phyloP scores from a whole-genome alignment of 2,329 filamentous ascomycete genomes.

The Ophiostoma pallidulum region DNA sequence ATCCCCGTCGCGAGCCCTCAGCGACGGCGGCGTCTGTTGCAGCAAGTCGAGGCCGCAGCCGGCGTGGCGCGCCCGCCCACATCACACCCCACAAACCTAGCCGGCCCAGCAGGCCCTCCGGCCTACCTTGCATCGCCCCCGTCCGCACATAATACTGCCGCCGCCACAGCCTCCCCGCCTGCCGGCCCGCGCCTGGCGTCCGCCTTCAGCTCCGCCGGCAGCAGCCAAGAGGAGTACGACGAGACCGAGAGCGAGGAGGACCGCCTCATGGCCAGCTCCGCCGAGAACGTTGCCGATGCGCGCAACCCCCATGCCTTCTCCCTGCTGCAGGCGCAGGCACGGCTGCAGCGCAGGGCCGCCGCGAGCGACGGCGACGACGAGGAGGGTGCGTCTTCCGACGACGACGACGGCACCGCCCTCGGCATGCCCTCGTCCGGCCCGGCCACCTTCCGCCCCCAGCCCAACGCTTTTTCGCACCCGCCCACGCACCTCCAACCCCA shows the following conservation, averaged over 20 bases:
- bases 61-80: background rate
- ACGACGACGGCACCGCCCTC: slow-evolving; percentile 73
- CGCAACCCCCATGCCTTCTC: slow-evolving; percentile 21
- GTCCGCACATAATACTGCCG: too few relatives aligned
- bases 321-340: slow-evolving; percentile 9
- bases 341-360: slow-evolving; percentile 22
- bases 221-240: slow-evolving; percentile 90
- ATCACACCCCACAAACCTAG: background rate
- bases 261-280: slow-evolving; percentile 49
- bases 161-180: slow-evolving; percentile 29
- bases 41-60: slow-evolving; percentile 20
- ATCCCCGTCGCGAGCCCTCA: slow-evolving; percentile 47
- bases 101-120: background rate
- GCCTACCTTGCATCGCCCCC: too few relatives aligned
- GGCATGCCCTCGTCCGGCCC: slow-evolving; percentile 46
- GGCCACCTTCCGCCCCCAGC: slow-evolving; percentile 68
- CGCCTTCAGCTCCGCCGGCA: slow-evolving; percentile 35
- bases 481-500: slow-evolving; percentile 42
- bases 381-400: slow-evolving; percentile 32
- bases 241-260: slow-evolving; percentile 90
- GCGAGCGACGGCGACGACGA: slow-evolving; percentile 24
- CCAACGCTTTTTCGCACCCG: slow-evolving; percentile 85
- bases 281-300: slow-evolving; percentile 37
- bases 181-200: background rate
- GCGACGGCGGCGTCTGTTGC: slow-evolving; percentile 45